Evolutionary conservation across 345 rosid genomes (phyloP).

Genomic region (Aquilaria yunnanensis): DNA sequence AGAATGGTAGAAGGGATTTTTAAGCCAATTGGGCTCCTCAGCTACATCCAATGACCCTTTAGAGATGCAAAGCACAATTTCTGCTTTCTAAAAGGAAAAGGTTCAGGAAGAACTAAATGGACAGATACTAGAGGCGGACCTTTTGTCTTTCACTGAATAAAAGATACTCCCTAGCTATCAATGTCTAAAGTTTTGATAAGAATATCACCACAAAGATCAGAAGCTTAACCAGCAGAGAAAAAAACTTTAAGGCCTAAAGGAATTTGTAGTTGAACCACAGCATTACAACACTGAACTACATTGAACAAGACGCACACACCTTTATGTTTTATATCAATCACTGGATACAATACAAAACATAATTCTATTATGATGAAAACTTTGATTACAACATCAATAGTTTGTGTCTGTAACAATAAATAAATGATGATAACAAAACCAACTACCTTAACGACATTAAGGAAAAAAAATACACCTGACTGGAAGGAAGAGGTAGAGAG

Average conservation of each 20-base stretch:
- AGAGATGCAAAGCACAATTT: conserved; percentile 18
- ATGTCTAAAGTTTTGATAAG: conserved; percentile 14
- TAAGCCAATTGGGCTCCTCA: not conserved
- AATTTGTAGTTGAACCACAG: conserved; percentile 3
- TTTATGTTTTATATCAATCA: not conserved
- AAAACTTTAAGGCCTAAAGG: conserved; percentile 10
- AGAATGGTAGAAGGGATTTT: conserved; percentile 10
- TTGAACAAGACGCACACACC: not conserved
- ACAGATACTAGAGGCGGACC: conserved; percentile 17
- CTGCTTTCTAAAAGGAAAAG: conserved; percentile 23
- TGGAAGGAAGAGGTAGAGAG: conserved; percentile 10
- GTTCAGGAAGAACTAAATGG: conserved; percentile 9
- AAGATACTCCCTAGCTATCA: conserved; percentile 24
- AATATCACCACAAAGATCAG: conserved; percentile 21
- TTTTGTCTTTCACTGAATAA: conserved; percentile 16
- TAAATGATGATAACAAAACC: not conserved
- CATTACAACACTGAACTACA: not conserved
- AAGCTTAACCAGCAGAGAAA: conserved; percentile 3
- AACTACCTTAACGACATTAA: conserved; percentile 7
- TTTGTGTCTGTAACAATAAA: not conserved
- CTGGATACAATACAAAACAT: not conserved
- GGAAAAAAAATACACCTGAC: conserved; percentile 18
- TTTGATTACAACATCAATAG: not conserved
- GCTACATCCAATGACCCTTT: conserved; percentile 11
- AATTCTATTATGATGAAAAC: not conserved